These are phyloP conservation scores for Pythium myriotylum DNA, from an alignment of 352 stramenopile species.

Conservation along the genomic window DNA sequence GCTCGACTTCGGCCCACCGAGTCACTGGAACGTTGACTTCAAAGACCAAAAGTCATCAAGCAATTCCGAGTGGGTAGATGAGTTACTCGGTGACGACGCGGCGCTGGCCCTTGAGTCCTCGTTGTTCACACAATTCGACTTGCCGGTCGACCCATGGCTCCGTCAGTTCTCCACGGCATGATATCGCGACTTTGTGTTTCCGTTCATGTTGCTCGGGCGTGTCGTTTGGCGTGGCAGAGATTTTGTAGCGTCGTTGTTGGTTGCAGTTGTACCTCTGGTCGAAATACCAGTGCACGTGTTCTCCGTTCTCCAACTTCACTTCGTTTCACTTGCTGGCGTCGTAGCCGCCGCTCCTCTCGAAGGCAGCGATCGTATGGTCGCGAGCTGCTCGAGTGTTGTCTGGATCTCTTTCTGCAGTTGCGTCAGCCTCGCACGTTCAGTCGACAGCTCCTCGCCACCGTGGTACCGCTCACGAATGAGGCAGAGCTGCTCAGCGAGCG, in stretches of 20 bases:
- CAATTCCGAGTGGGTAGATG: conserved; percentile 43
- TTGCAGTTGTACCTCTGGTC: conserved; percentile 1
- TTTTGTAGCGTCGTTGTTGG: conserved; percentile 1
- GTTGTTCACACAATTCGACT: conserved; percentile 11
- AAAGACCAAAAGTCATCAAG: conserved; percentile 27
- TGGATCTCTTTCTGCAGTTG: conserved; percentile 61
- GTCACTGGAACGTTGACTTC: conserved; percentile 35
- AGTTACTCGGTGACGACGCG: conserved; percentile 44
- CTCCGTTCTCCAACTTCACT: neutral
- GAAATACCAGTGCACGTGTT: neutral
- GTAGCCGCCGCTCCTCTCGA: conserved; percentile 1
- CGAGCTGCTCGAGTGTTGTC: conserved; percentile 54
- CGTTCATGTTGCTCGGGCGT: neutral
- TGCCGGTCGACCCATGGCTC: conserved; percentile 18
- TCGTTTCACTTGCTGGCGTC: neutral
- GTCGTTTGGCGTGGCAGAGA: conserved; percentile 1
- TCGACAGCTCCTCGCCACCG: conserved; percentile 43
- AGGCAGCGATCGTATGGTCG: conserved; percentile 30
- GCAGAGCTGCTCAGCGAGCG: conserved; percentile 50
- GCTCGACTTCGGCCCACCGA: conserved; percentile 61
- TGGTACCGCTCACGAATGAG: conserved; percentile 57
- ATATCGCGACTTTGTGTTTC: conserved; percentile 4
- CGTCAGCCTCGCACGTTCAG: conserved; percentile 60
- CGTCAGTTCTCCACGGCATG: conserved; percentile 22
- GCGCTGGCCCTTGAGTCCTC: conserved; percentile 14